Conservation (phyloP, 495 filamentous ascomycete genomes). For the Aspergillus baeticus region DNA sequence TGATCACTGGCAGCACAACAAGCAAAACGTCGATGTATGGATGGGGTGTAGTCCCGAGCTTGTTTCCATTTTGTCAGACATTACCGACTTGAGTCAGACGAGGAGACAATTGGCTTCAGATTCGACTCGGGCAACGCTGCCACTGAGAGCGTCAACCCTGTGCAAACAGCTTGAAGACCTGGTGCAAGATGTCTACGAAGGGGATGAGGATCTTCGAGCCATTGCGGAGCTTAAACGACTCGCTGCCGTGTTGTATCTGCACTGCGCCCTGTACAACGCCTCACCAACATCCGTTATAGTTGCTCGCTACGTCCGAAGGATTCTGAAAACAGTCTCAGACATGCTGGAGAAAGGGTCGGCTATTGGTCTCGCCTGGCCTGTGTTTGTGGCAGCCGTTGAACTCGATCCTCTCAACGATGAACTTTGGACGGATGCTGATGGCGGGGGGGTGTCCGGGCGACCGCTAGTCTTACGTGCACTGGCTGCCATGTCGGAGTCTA, state of each 20-base stretch:
- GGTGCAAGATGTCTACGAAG: slow-evolving; percentile 35
- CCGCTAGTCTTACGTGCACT: slow-evolving; percentile 40
- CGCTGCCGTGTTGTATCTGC: slow-evolving; percentile 40
- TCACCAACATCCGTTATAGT: slow-evolving; percentile 38
- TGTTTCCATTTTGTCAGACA: slow-evolving; percentile 37
- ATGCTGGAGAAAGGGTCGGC: slow-evolving; percentile 32
- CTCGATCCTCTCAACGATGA: slow-evolving; percentile 41
- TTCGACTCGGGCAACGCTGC: slow-evolving; percentile 23
- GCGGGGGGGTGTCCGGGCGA: slow-evolving; percentile 28
- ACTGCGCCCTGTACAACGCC: slow-evolving; percentile 41
- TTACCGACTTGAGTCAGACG: slow-evolving; percentile 43
- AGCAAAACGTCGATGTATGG: slow-evolving; percentile 39
- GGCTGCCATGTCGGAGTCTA: slow-evolving; percentile 40
- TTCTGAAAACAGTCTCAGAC: slow-evolving; percentile 32
- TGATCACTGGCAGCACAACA: slow-evolving; percentile 42
- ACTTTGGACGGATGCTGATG: slow-evolving; percentile 26
- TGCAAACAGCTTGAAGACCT: slow-evolving; percentile 30
- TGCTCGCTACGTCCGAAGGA: slow-evolving; percentile 33
- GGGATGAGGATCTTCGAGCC: slow-evolving; percentile 32
- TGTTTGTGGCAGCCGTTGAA: slow-evolving; percentile 47
- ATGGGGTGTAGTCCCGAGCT: slow-evolving; percentile 48
- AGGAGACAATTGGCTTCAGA: slow-evolving; percentile 28
- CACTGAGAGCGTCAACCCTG: slow-evolving; percentile 30
- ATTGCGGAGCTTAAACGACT: slow-evolving; percentile 44
- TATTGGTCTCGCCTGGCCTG: slow-evolving; percentile 41